These are phyloP conservation scores for Thelephora terrestris DNA, from an alignment of 1,284 basidiomycete species.

Conservation along the genomic window DNA sequence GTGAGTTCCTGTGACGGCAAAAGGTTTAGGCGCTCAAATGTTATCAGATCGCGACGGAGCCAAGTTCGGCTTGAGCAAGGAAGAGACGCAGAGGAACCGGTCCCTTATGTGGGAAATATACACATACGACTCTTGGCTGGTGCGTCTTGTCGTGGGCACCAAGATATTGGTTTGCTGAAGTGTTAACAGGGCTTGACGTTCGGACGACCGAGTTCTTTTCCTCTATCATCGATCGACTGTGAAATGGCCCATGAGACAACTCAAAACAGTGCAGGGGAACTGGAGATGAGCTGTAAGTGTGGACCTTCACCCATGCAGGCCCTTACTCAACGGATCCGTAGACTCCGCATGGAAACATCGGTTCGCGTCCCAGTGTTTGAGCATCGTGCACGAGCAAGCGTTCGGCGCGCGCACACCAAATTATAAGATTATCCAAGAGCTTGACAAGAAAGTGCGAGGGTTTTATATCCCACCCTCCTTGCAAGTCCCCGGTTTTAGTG, in stretches of 20 bases:
- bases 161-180: conserved; percentile 6
- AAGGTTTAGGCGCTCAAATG: background rate
- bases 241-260: conserved; percentile 42
- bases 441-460: conserved; percentile 53
- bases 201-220: conserved; percentile 56
- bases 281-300: conserved; percentile 58
- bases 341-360: background rate
- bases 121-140: conserved; percentile 65
- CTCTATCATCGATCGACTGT: conserved; percentile 48
- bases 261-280: conserved; percentile 39
- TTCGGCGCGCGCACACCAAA: conserved; percentile 51
- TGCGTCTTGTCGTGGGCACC: conserved; percentile 18
- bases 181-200: conserved; percentile 52
- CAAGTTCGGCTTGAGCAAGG: conserved; percentile 49
- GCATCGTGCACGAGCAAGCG: conserved; percentile 52
- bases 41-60: conserved; percentile 53
- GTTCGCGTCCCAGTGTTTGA: conserved; percentile 49
- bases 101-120: conserved; percentile 55
- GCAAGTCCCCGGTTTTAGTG: conserved; percentile 54
- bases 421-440: conserved; percentile 49
- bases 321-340: background rate
- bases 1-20: conserved; percentile 29
- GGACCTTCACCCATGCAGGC: background rate
- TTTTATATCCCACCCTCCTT: conserved; percentile 54
- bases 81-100: conserved; percentile 51